Conservation (phyloP, 2,329 filamentous ascomycete genomes). For the Helminthosporium solani region DNA sequence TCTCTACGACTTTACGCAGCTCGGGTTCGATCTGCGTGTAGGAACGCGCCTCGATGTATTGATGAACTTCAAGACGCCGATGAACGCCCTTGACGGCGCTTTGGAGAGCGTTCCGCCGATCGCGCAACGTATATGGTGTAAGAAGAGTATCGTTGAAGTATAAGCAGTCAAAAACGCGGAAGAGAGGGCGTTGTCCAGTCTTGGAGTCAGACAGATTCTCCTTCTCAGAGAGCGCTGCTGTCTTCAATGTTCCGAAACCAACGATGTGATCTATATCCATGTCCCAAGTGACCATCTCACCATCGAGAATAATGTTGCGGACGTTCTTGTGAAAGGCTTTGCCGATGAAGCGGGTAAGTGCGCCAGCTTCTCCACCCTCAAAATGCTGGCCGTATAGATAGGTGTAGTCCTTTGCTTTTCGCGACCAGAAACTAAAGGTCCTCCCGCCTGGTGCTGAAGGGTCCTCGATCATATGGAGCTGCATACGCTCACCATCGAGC, state of each 20-base stretch:
- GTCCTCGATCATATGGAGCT: slow-evolving; percentile 86
- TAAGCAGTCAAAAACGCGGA: slow-evolving; percentile 86
- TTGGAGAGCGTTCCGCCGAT: slow-evolving; percentile 74
- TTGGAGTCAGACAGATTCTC: slow-evolving; percentile 62
- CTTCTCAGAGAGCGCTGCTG: slow-evolving; percentile 78
- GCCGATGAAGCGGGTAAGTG: slow-evolving; percentile 76
- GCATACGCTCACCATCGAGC: slow-evolving; percentile 94
- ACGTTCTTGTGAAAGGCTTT: slow-evolving; percentile 76
- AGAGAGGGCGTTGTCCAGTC: slow-evolving; percentile 71
- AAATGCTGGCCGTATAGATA: slow-evolving; percentile 85
- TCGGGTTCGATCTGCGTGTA: slow-evolving; percentile 74
- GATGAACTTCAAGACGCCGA: slow-evolving; percentile 80
- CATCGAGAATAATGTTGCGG: slow-evolving; percentile 85
- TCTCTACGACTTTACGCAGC: slow-evolving; percentile 79
- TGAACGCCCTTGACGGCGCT: slow-evolving; percentile 68
- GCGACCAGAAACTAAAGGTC: slow-evolving; percentile 85
- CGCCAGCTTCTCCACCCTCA: slow-evolving; percentile 66
- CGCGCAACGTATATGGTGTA: slow-evolving; percentile 78
- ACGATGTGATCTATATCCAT: slow-evolving; percentile 80
- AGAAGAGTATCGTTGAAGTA: slow-evolving; percentile 80
- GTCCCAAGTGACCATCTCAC: slow-evolving; percentile 99
- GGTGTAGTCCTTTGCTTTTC: slow-evolving; percentile 94
- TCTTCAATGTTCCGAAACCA: slow-evolving; percentile 90
- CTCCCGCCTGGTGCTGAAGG: slow-evolving; percentile 65
- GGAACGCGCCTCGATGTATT: slow-evolving; percentile 65